phyloP scores from a whole-genome alignment of 345 rosid species.

The Linum trigynum region DNA sequence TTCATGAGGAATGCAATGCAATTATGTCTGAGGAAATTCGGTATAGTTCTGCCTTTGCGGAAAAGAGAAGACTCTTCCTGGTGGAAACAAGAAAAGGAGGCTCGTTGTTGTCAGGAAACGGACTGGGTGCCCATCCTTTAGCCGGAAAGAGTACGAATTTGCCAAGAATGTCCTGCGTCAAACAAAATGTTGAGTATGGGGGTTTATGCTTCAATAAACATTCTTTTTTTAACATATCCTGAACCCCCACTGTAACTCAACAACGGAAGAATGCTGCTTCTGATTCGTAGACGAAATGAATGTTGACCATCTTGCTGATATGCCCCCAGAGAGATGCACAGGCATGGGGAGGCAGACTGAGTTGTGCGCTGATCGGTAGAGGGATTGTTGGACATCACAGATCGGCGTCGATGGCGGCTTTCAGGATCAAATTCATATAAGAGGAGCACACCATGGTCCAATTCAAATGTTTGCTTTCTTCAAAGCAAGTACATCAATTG shows the following conservation, averaged over 20 bases:
- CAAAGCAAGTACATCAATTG: too few species aligned
- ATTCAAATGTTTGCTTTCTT: too few species aligned
- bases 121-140: constrained; percentile 56
- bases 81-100: constrained; percentile 53
- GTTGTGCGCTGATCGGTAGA: background rate
- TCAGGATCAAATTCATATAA: background rate
- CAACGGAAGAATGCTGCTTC: constrained; percentile 20
- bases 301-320: constrained; percentile 9
- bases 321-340: constrained; percentile 1
- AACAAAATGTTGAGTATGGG: constrained; percentile 88
- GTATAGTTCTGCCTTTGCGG: constrained; percentile 57
- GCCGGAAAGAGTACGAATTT: constrained; percentile 45
- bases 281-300: constrained; percentile 10
- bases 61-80: constrained; percentile 47
- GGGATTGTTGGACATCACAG: background rate
- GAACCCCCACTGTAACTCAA: constrained; percentile 48
- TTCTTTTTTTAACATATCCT: constrained; percentile 27
- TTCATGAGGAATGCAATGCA: constrained; percentile 67
- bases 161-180: constrained; percentile 82
- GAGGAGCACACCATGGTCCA: background rate
- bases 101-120: constrained; percentile 48
- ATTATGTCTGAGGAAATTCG: constrained; percentile 47
- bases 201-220: constrained; percentile 43
- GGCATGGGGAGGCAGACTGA: constrained; percentile 9
- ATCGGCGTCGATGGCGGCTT: background rate